Percentiles rank a stretch among this genome's conserved stretches.
phyloP scores from a whole-genome alignment of 2,329 filamentous ascomycete species.

The Colletotrichum siamense region DNA sequence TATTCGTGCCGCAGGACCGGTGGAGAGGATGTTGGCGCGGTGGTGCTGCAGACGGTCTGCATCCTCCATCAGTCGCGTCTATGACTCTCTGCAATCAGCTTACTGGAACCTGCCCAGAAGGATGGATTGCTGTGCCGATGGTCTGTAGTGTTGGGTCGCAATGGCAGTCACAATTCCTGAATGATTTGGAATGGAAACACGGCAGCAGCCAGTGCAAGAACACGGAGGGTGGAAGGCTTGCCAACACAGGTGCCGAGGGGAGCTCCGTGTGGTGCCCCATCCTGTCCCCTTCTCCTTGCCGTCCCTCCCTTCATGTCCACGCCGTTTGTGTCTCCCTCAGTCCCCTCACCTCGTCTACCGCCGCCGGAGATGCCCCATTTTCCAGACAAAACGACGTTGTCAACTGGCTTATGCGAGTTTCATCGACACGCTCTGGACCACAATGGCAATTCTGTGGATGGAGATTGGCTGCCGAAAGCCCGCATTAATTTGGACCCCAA shows the following conservation, averaged over 20 bases:
- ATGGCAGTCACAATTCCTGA: not conserved
- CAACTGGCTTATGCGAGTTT: slow-evolving; percentile 15
- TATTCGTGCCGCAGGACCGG: not conserved
- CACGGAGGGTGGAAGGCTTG: not conserved
- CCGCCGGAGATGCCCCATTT: slow-evolving; percentile 11
- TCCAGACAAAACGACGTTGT: slow-evolving; percentile 5
- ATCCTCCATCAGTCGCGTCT: not conserved
- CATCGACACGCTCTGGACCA: slow-evolving; percentile 6
- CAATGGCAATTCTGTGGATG: not conserved
- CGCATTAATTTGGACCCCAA: not conserved
- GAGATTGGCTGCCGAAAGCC: slow-evolving; percentile 2
- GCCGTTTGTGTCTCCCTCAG: not conserved
- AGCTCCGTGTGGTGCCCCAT: slow-evolving; percentile 6
- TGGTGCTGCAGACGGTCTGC: not conserved
- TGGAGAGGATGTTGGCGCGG: not conserved
- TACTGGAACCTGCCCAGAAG: not conserved
- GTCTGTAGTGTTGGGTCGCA: not conserved
- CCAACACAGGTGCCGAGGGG: not conserved
- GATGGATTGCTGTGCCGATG: not conserved
- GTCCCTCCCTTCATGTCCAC: not conserved
- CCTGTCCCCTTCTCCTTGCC: not conserved
- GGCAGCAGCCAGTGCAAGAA: not conserved
- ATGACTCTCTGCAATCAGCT: slow-evolving; percentile 13
- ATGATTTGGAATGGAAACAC: slow-evolving; percentile 10
- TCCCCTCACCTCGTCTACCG: not conserved